Evolutionary conservation across 768 basidiomycete species (phyloP).

Genomic region (Leucosporidium creatinivorum): DNA sequence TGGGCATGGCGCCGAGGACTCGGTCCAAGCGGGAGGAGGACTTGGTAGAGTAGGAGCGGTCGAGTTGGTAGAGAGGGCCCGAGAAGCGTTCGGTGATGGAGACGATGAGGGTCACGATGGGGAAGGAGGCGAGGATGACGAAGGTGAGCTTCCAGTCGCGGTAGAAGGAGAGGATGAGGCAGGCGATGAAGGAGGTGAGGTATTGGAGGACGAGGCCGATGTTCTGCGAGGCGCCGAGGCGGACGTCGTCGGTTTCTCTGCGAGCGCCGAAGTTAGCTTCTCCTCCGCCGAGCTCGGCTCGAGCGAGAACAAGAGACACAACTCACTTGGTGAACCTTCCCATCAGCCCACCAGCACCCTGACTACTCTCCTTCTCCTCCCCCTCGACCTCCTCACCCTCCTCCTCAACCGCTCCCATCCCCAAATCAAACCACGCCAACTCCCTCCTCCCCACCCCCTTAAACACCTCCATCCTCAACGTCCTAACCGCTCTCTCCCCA

Average conservation of each 20-base stretch:
- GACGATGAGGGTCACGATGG: conserved; percentile 69
- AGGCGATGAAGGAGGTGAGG: conserved; percentile 67
- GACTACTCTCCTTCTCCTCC: conserved; percentile 46
- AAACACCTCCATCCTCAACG: conserved; percentile 63
- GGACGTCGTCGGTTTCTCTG: conserved; percentile 92
- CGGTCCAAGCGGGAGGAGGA: conserved; percentile 76
- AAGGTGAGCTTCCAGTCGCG: conserved; percentile 77
- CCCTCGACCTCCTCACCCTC: conserved; percentile 47
- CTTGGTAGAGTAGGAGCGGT: conserved; percentile 60
- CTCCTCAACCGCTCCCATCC: conserved; percentile 47
- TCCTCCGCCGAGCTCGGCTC: too few species aligned
- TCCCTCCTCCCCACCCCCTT: conserved; percentile 58
- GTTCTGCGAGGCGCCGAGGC: conserved; percentile 71
- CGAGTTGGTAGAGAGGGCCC: conserved; percentile 58
- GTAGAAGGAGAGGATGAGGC: conserved; percentile 71
- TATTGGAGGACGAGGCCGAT: conserved; percentile 73
- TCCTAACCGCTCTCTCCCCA: conserved; percentile 69
- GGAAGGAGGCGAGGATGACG: conserved; percentile 84
- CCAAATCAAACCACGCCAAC: conserved; percentile 86
- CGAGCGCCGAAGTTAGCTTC: not conserved
- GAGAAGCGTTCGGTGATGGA: conserved; percentile 63
- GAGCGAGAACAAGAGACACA: conserved; percentile 21
- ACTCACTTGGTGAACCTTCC: conserved; percentile 75
- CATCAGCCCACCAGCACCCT: conserved; percentile 87
- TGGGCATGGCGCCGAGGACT: conserved; percentile 65